Evolutionary conservation across 805 yeast species (phyloP).

Genomic region (Saturnispora gosingensis): DNA sequence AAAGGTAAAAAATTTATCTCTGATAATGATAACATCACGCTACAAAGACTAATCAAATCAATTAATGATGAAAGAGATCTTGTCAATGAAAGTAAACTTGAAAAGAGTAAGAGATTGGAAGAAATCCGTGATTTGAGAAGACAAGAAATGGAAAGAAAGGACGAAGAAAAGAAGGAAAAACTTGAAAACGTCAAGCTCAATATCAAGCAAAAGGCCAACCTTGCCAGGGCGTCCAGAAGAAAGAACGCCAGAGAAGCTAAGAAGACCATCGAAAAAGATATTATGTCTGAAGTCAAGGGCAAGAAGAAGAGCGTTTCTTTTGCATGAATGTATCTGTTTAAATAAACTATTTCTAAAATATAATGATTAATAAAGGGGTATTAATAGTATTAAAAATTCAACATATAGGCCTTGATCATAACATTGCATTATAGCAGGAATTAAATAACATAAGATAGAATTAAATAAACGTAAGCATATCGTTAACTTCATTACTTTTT

Average conservation of each 20-base stretch:
- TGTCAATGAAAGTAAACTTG: conserved; percentile 78
- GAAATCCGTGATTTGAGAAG: conserved; percentile 81
- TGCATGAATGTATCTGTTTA: conserved; percentile 26
- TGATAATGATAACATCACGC: conserved; percentile 52
- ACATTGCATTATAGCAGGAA: neutral
- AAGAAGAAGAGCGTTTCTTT: conserved; percentile 42
- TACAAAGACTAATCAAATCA: conserved; percentile 64
- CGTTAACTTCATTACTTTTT: conserved; percentile 1
- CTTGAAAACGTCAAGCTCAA: conserved; percentile 72
- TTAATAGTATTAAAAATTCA: neutral
- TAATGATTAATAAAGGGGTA: neutral
- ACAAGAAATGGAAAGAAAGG: conserved; percentile 80
- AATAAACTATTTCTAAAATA: neutral
- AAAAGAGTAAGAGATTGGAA: conserved; percentile 80
- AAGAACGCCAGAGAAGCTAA: conserved; percentile 34
- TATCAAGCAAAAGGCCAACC: conserved; percentile 59
- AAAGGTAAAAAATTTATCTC: conserved; percentile 75
- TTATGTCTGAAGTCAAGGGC: conserved; percentile 18
- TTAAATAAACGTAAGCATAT: neutral
- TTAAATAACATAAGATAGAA: neutral
- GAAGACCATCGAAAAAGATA: conserved; percentile 18
- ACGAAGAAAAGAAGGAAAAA: conserved; percentile 55
- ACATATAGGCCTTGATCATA: neutral
- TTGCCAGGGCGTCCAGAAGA: conserved; percentile 62
- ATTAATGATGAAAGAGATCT: conserved; percentile 78